Evolutionary conservation across 2,329 filamentous ascomycete genomes (phyloP).

Genomic region (Didymella keratinophila): DNA sequence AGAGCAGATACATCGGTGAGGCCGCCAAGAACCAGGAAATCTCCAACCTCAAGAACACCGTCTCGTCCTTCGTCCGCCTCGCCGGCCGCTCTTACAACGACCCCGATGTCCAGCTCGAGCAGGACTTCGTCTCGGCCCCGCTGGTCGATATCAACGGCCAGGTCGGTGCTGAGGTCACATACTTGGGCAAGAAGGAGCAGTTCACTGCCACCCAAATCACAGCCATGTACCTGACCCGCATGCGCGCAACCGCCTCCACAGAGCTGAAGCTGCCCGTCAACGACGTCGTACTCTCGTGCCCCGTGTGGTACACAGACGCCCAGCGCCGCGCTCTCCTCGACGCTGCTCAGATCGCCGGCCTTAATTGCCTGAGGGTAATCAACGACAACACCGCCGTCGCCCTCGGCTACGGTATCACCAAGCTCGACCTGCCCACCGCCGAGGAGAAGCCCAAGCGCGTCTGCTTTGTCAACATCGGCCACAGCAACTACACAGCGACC

Average conservation of each 20-base stretch:
- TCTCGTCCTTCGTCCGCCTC: conserved; percentile 90
- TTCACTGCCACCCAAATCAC: conserved; percentile 94
- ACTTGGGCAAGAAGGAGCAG: conserved; percentile 92
- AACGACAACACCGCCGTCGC: conserved; percentile 98
- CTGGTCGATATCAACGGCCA: conserved; percentile 92
- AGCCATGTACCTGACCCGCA: conserved; percentile 95
- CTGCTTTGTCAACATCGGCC: conserved; percentile 91
- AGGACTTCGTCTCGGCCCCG: conserved; percentile 84
- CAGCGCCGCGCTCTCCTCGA: conserved; percentile 91
- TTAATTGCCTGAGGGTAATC: conserved; percentile 92
- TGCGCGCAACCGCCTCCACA: conserved; percentile 83
- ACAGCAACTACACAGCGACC: conserved; percentile 94
- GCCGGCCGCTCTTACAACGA: conserved; percentile 86
- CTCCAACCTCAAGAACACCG: conserved; percentile 99
- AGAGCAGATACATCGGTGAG: conserved; percentile 93
- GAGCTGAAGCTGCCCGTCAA: conserved; percentile 92
- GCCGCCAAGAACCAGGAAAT: conserved; percentile 98
- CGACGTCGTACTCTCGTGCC: conserved; percentile 92
- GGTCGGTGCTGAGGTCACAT: conserved; percentile 92
- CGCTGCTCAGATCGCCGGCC: conserved; percentile 88
- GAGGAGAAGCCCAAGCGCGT: conserved; percentile 94
- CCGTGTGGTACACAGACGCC: conserved; percentile 95
- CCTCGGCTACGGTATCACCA: conserved; percentile 96
- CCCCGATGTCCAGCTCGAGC: conserved; percentile 91
- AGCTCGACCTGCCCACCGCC: conserved; percentile 84